phyloP scores from a whole-genome alignment of 257 asterid species.

The Nicotiana attenuata region DNA sequence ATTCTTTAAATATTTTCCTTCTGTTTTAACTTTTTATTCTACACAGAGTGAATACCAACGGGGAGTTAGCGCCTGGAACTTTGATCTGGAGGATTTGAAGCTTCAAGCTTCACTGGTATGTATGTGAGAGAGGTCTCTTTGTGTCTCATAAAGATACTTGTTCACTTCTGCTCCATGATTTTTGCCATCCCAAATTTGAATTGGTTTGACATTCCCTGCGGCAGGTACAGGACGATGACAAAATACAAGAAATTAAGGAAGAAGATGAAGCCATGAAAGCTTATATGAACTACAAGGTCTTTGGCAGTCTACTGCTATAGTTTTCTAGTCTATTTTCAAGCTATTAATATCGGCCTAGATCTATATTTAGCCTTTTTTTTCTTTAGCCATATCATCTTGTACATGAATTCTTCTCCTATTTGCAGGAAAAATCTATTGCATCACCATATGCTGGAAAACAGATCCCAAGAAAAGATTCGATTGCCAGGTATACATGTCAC shows the following conservation, averaged over 20 bases:
- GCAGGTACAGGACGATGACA: slow-evolving; percentile 88
- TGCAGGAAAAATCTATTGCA: slow-evolving; percentile 9
- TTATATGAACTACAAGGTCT: slow-evolving; percentile 45
- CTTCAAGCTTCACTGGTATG: slow-evolving; percentile 90
- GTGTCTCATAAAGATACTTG: neutral
- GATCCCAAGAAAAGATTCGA: slow-evolving; percentile 5
- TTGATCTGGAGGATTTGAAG: slow-evolving; percentile 93
- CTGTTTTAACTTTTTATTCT: slow-evolving; percentile 6
- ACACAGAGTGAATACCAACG: slow-evolving; percentile 95
- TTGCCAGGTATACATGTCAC: slow-evolving; percentile 9
- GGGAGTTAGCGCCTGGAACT: slow-evolving; percentile 99
- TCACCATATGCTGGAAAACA: neutral
- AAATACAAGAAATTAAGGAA: slow-evolving; percentile 63
- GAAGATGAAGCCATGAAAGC: slow-evolving; percentile 42
- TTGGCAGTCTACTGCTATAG: neutral
- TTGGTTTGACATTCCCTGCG: slow-evolving; percentile 8
- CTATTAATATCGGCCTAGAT: neutral
- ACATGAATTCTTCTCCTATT: neutral
- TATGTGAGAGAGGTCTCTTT: slow-evolving; percentile 8
- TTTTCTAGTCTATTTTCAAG: neutral
- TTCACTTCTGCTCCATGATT: neutral
- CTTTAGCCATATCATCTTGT: neutral
- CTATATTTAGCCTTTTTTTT: no score
- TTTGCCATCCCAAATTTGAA: neutral
- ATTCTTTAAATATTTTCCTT: neutral